These are phyloP conservation scores for Diutina siamensis DNA, from an alignment of 1,139 yeast species.

Conservation along the genomic window DNA sequence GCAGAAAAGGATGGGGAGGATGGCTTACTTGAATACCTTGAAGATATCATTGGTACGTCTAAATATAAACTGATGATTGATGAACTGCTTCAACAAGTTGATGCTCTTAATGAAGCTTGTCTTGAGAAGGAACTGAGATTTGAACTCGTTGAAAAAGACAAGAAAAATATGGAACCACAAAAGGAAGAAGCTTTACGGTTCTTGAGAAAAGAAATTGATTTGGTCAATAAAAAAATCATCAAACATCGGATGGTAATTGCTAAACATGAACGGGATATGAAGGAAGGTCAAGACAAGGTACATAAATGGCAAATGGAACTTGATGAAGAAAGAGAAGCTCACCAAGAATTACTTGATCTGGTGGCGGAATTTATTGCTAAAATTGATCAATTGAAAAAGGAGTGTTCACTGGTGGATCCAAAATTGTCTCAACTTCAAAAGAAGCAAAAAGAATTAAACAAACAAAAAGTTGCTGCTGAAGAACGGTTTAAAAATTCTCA, in stretches of 20 bases:
- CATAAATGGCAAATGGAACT: constrained; percentile 31
- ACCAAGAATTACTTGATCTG: constrained; percentile 20
- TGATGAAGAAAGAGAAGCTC: constrained; percentile 35
- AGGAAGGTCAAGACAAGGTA: constrained; percentile 22
- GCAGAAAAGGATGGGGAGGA: constrained; percentile 91
- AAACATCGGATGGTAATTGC: constrained; percentile 45
- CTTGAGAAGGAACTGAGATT: constrained; percentile 73
- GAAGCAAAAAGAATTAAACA: constrained; percentile 25
- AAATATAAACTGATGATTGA: constrained; percentile 72
- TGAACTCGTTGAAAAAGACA: constrained; percentile 69
- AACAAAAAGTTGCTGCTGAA: constrained; percentile 54
- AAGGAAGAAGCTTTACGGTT: constrained; percentile 62
- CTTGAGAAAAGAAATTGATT: constrained; percentile 52
- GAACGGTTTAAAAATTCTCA: constrained; percentile 61
- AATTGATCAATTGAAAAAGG: neutral
- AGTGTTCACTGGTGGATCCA: neutral
- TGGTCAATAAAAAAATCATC: constrained; percentile 42
- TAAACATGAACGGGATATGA: constrained; percentile 19
- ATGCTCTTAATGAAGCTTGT: constrained; percentile 65
- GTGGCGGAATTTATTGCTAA: constrained; percentile 17
- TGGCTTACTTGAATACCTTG: constrained; percentile 86
- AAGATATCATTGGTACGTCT: constrained; percentile 93
- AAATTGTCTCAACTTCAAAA: constrained; percentile 11
- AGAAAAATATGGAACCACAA: constrained; percentile 53
- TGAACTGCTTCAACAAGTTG: constrained; percentile 46